phyloP scores from a whole-genome alignment of 2,329 filamentous ascomycete species.

The Hypoxylon sp. region DNA sequence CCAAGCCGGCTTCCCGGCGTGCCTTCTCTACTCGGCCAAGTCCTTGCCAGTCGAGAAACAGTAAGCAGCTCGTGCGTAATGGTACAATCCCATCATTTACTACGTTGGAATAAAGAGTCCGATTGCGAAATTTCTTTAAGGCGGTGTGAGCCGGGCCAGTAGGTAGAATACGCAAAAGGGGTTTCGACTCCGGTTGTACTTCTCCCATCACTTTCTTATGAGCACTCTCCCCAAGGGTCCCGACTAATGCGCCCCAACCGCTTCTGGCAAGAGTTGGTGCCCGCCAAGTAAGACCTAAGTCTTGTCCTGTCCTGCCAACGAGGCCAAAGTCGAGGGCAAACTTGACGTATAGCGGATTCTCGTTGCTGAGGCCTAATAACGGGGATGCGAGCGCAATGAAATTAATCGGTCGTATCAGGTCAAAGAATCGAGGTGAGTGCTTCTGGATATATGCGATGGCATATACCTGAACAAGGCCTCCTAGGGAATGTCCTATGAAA shows the following conservation, averaged over 20 bases:
- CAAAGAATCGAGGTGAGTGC: constrained; percentile 92
- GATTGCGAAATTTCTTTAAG: constrained; percentile 87
- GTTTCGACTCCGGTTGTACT: constrained; percentile 85
- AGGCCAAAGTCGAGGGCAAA: constrained; percentile 97
- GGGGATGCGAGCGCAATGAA: constrained; percentile 91
- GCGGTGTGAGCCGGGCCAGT: constrained; percentile 92
- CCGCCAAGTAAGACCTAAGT: constrained; percentile 94
- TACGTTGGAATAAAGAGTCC: constrained; percentile 95
- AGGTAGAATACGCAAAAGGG: constrained; percentile 87
- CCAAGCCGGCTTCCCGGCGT: constrained; percentile 88
- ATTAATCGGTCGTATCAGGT: constrained; percentile 87
- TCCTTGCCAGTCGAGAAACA: constrained; percentile 97
- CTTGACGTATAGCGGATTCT: constrained; percentile 97
- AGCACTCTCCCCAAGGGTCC: constrained; percentile 80
- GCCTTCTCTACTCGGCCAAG: constrained; percentile 95
- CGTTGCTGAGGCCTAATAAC: constrained; percentile 92
- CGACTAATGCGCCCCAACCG: constrained; percentile 90
- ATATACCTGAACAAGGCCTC: constrained; percentile 91
- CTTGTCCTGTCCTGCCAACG: constrained; percentile 95
- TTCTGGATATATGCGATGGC: constrained; percentile 97
- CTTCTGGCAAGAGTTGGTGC: constrained; percentile 87
- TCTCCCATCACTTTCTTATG: constrained; percentile 72
- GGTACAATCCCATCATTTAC: constrained; percentile 98
- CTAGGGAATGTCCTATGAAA: constrained; percentile 92
- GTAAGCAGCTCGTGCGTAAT: constrained; percentile 91